A percentile compares a stretch with the other conserved stretches of the same genome.
Conservation (phyloP, 192 early-diverging fungal species). For the Diversispora eburnea region DNA sequence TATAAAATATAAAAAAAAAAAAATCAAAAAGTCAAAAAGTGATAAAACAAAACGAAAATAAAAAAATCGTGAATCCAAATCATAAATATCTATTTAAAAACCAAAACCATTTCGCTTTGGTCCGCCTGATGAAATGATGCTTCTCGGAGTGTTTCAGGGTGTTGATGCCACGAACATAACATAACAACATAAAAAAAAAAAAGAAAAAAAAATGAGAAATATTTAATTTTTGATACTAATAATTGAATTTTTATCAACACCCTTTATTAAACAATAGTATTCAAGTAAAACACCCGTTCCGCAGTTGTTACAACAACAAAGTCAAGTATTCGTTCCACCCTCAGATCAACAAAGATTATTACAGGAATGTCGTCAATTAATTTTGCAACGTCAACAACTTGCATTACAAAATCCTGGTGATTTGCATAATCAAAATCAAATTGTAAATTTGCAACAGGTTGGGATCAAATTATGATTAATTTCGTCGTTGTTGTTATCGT, state of each 20-base stretch:
- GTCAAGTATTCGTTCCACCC: constrained; percentile 25
- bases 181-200: too few relatives aligned
- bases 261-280: constrained; percentile 2
- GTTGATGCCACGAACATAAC: too few relatives aligned
- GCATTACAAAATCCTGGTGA: constrained; percentile 25
- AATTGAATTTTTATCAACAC: background rate
- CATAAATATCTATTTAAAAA: background rate
- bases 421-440: constrained; percentile 26
- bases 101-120: too few relatives aligned
- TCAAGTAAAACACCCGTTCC: background rate
- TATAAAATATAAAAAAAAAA: background rate
- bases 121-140: too few relatives aligned
- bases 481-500: background rate
- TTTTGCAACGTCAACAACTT: constrained; percentile 22
- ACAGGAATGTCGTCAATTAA: constrained; percentile 18
- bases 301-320: constrained; percentile 12
- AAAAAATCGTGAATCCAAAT: background rate
- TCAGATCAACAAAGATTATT: constrained; percentile 19
- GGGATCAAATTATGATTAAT: constrained; percentile 3
- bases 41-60: background rate
- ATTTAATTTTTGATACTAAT: background rate
- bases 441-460: constrained; percentile 22
- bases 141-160: too few relatives aligned
- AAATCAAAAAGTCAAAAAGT: background rate
- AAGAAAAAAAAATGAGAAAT: too few relatives aligned